These are phyloP conservation scores for Cyclaneusma minus DNA, from an alignment of 2,329 filamentous ascomycete genomes.

Conservation along the genomic window DNA sequence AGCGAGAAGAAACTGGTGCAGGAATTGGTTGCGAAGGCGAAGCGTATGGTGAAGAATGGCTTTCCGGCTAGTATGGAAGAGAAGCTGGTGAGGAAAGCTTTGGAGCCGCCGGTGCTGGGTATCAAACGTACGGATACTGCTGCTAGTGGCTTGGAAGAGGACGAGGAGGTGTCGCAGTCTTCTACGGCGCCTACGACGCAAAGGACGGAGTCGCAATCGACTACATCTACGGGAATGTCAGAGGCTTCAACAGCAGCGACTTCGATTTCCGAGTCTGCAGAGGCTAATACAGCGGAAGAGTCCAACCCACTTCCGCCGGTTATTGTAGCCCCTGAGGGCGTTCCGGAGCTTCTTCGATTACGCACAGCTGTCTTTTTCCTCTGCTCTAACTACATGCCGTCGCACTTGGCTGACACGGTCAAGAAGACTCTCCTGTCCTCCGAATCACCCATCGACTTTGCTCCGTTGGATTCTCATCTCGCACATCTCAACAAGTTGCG, in stretches of 20 bases:
- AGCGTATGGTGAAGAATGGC: constrained; percentile 43
- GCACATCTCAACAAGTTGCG: constrained; percentile 49
- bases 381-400: constrained; percentile 29
- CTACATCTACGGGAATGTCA: constrained; percentile 20
- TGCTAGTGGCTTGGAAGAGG: constrained; percentile 18
- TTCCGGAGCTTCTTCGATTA: constrained; percentile 28
- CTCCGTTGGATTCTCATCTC: constrained; percentile 55
- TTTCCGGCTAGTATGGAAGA: constrained; percentile 75
- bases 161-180: constrained; percentile 14
- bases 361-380: constrained; percentile 33
- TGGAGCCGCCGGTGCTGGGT: constrained; percentile 63
- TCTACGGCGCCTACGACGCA: constrained; percentile 15
- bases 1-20: constrained; percentile 54
- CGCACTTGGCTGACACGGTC: constrained; percentile 21
- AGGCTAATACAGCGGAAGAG: constrained; percentile 4
- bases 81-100: constrained; percentile 57
- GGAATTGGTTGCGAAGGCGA: constrained; percentile 56
- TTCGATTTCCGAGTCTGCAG: constrained; percentile 16
- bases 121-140: constrained; percentile 46
- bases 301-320: constrained; percentile 10
- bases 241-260: constrained; percentile 22
- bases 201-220: constrained; percentile 18
- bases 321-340: constrained; percentile 17
- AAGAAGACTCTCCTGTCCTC: constrained; percentile 21
- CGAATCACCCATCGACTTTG: constrained; percentile 41